These are phyloP conservation scores for Panaeolus papilionaceus DNA, from an alignment of 768 basidiomycete species.

Conservation along the genomic window DNA sequence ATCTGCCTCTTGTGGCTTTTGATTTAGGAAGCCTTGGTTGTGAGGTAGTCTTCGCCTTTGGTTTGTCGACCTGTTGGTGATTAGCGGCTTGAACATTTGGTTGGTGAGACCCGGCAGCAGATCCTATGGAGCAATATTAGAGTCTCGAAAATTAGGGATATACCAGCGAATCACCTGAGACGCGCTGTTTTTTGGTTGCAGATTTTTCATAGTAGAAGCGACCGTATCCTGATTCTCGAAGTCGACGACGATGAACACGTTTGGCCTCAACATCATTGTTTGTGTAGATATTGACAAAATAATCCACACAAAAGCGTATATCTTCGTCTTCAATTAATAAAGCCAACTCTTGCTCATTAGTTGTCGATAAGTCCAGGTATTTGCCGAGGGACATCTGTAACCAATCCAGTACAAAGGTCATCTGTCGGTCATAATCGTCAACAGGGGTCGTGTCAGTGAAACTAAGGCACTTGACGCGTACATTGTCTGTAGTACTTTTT, in stretches of 20 bases:
- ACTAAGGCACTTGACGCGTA: too few species aligned
- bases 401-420: neutral
- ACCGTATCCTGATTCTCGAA: neutral
- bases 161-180: neutral
- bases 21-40: too few species aligned
- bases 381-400: neutral
- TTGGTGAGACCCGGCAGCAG: too few species aligned
- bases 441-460: too few species aligned
- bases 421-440: neutral
- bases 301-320: slow-evolving; percentile 1
- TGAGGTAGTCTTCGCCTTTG: too few species aligned
- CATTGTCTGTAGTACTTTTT: too few species aligned
- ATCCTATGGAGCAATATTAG: too few species aligned
- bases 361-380: neutral
- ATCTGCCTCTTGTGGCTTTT: too few species aligned
- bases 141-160: neutral
- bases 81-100: too few species aligned
- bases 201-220: neutral
- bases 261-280: neutral
- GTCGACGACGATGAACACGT: neutral
- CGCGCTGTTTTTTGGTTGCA: neutral
- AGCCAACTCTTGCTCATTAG: neutral
- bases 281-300: neutral
- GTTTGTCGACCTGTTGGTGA: too few species aligned
- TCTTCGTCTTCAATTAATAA: neutral